These are phyloP conservation scores for Pseudonitzschia pungens DNA, from an alignment of 108 stramenopile genomes.

Conservation along the genomic window DNA sequence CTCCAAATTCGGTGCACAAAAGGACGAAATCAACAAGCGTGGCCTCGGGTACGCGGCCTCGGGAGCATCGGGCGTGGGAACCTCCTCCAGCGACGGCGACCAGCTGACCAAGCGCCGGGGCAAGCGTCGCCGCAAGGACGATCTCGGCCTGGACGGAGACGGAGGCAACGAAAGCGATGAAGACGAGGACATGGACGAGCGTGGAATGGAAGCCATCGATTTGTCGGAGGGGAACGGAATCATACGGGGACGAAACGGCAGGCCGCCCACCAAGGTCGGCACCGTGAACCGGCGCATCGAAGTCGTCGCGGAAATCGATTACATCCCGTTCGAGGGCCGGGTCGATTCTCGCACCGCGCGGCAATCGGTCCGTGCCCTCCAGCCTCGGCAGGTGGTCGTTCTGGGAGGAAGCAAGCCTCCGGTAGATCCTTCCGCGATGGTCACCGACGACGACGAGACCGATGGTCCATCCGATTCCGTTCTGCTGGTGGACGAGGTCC, in stretches of 20 bases:
- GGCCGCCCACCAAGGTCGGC: constrained; percentile 77
- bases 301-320: constrained; percentile 83
- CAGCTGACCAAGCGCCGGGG: no score
- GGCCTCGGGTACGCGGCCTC: constrained; percentile 75
- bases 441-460: neutral
- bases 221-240: constrained; percentile 85
- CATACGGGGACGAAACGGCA: constrained; percentile 82
- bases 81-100: neutral
- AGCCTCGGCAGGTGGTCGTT: constrained; percentile 83
- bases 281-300: constrained; percentile 60
- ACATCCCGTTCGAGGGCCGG: constrained; percentile 78
- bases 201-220: constrained; percentile 75
- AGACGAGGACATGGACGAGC: constrained; percentile 58
- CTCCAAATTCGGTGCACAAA: constrained; percentile 71
- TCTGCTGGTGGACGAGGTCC: constrained; percentile 41
- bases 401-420: constrained; percentile 61
- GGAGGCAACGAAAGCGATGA: constrained; percentile 44
- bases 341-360: constrained; percentile 83
- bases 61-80: constrained; percentile 24
- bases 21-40: constrained; percentile 69
- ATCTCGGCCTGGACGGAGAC: neutral
- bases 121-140: constrained; percentile 1
- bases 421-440: neutral
- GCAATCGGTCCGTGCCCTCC: constrained; percentile 83
- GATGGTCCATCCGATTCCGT: neutral